phyloP scores from a whole-genome alignment of 257 asterid species.

The Fraxinus excelsior region DNA sequence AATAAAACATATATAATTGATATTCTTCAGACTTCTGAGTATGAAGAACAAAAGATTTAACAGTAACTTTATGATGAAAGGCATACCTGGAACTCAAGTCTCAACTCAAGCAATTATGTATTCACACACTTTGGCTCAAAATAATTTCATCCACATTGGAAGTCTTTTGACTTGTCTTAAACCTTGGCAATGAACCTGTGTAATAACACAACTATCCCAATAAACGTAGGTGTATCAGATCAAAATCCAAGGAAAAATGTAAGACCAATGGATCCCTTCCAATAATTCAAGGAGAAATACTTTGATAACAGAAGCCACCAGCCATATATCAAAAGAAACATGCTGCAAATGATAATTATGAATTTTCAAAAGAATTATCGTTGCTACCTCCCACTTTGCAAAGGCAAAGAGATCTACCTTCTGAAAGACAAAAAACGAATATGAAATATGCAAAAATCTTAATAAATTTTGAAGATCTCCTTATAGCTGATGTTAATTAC shows the following conservation, averaged over 20 bases:
- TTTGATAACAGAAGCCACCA: neutral
- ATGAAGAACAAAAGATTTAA: neutral
- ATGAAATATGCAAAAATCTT: neutral
- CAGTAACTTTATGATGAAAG: neutral
- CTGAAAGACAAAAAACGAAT: neutral
- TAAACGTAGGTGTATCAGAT: neutral
- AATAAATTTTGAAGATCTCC: neutral
- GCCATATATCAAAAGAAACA: neutral
- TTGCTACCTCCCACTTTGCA: neutral
- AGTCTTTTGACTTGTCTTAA: neutral
- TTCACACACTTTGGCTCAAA: neutral
- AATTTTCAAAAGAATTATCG: neutral
- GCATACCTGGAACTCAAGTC: neutral
- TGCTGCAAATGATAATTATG: neutral
- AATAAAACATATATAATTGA: constrained; percentile 26
- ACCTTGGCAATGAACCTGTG: neutral
- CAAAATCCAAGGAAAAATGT: neutral
- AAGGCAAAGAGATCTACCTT: neutral
- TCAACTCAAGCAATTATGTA: neutral
- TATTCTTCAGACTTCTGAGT: constrained; percentile 12
- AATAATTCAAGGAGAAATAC: neutral
- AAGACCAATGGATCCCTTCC: neutral
- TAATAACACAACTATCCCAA: neutral
- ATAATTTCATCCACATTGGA: neutral
- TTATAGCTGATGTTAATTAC: neutral